Evolutionary conservation across 441 rosid genomes (phyloP), one percentile per base, ranked within the genome.

Genomic region (Viola pubescens): DNA sequence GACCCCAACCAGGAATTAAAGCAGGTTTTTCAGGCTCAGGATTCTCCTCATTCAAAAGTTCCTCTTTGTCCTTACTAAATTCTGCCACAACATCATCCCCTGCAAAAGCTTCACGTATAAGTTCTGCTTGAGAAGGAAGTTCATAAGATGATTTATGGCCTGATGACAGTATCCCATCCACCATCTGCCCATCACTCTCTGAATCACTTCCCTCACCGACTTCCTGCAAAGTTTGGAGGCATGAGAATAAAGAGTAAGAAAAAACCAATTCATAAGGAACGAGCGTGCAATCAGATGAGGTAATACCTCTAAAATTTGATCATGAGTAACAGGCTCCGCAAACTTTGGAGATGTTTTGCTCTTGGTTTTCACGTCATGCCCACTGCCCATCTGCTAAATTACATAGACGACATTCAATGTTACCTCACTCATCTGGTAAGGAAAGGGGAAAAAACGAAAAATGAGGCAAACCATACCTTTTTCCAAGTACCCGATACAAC

Each of bases 91-190:
- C 97, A 47, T 92, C 89, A 71, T 89, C 96, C 48, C 97, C 98
- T 2, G 98, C 97, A 76, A 92, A 92, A 67, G 94, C 96, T 53
- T 78, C 85, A 58, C 61, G 84, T 56, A 89, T 77, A 66, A 89
- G 94, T 71, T 92, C 98, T 34, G 76, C 94, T 75, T 89, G 98
- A 61, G 96, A 89, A 65, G 94, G 97, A 64, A 89, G 87, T 58
- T 77, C 77, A 75, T 77, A 87, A 10, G 87, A 67, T 53, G 74
- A 69, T 65, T 67, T 73, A 4, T 79, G 63, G 54, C 71, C 77
- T 5, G 86, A 75, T 16, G 97, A 74, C 60, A 87, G 72, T 55
- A 82, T 66, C 54, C 89, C 97, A 70, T 89, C 98, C 59, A 83
- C 82, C 94, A 89, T 87, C 68, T 78, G 77, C 54, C 73, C 85